These are phyloP conservation scores for Phytophthora citrophthora DNA, from an alignment of 352 stramenopile species.

Conservation along the genomic window DNA sequence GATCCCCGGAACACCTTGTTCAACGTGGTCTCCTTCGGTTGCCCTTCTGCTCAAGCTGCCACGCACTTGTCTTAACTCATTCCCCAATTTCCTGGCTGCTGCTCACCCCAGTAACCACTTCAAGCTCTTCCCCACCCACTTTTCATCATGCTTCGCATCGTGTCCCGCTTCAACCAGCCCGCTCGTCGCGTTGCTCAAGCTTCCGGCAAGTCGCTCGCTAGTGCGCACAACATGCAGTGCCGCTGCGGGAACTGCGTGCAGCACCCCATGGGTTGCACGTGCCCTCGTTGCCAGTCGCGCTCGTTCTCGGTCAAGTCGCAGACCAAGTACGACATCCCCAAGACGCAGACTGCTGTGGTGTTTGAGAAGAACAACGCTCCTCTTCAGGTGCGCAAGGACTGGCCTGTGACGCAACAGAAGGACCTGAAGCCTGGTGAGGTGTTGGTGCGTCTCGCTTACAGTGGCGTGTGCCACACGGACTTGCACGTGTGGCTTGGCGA, in stretches of 20 bases:
- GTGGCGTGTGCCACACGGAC: constrained; percentile 56
- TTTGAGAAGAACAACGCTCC: constrained; percentile 58
- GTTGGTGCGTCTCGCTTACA: constrained; percentile 56
- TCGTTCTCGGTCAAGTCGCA: constrained; percentile 56
- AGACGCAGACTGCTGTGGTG: constrained; percentile 54
- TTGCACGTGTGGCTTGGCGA: constrained; percentile 54
- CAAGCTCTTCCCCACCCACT: constrained; percentile 1
- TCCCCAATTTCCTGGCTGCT: constrained; percentile 27
- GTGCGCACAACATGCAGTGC: constrained; percentile 33
- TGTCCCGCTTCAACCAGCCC: constrained; percentile 39
- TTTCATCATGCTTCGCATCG: constrained; percentile 38
- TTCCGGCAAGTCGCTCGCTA: constrained; percentile 24
- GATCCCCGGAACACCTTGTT: constrained; percentile 4
- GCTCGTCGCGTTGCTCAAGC: constrained; percentile 19
- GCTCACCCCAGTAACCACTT: constrained; percentile 22
- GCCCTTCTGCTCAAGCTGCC: constrained; percentile 1
- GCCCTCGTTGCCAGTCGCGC: constrained; percentile 35
- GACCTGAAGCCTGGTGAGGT: constrained; percentile 55
- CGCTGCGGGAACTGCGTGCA: constrained; percentile 41
- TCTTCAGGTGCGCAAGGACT: constrained; percentile 53
- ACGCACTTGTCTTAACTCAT: constrained; percentile 29
- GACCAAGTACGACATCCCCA: constrained; percentile 55
- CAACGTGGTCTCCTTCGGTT: too few relatives aligned
- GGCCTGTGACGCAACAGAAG: constrained; percentile 48
- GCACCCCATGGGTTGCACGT: constrained; percentile 32